Percentiles rank a stretch among this genome's conserved stretches.
Evolutionary conservation across 371 early-diverging fungal genomes (phyloP).

Genomic region (Cladochytrium tenue): DNA sequence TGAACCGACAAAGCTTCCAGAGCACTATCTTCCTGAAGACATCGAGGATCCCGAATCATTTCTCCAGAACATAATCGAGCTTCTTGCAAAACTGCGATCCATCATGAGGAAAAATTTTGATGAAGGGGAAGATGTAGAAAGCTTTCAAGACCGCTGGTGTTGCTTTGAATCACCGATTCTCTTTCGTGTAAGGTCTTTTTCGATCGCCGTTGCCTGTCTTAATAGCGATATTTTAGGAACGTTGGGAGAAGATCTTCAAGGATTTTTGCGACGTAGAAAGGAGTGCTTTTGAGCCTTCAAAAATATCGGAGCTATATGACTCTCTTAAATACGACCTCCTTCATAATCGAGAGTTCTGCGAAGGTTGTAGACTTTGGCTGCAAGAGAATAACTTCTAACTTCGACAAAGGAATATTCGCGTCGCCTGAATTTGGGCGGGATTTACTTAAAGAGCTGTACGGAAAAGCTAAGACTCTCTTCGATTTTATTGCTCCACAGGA

Average conservation of each 20-base stretch:
- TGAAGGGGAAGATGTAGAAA: slow-evolving; percentile 52
- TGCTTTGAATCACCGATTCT: slow-evolving; percentile 48
- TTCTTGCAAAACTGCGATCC: slow-evolving; percentile 67
- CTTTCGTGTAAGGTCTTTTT: slow-evolving; percentile 30
- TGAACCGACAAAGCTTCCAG: slow-evolving; percentile 24
- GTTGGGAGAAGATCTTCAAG: slow-evolving; percentile 93
- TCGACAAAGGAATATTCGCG: slow-evolving; percentile 21
- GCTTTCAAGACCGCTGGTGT: slow-evolving; percentile 60
- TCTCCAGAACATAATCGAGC: slow-evolving; percentile 68
- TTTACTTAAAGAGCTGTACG: slow-evolving; percentile 70
- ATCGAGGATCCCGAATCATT: slow-evolving; percentile 67
- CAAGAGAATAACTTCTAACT: neutral
- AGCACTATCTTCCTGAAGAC: slow-evolving; percentile 40
- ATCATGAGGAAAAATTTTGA: slow-evolving; percentile 81
- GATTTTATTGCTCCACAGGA: slow-evolving; percentile 92
- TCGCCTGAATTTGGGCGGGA: slow-evolving; percentile 26
- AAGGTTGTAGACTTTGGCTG: slow-evolving; percentile 43
- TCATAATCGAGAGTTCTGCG: slow-evolving; percentile 86
- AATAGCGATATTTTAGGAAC: slow-evolving; percentile 57
- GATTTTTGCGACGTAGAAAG: slow-evolving; percentile 78
- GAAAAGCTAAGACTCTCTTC: slow-evolving; percentile 79
- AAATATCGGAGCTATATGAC: slow-evolving; percentile 91
- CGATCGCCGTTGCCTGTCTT: neutral
- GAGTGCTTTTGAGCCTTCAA: slow-evolving; percentile 68
- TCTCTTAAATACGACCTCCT: slow-evolving; percentile 93